Base-by-base conservation (phyloP, 768 basidiomycete genomes). In the Lactifluus subvellereus region DNA sequence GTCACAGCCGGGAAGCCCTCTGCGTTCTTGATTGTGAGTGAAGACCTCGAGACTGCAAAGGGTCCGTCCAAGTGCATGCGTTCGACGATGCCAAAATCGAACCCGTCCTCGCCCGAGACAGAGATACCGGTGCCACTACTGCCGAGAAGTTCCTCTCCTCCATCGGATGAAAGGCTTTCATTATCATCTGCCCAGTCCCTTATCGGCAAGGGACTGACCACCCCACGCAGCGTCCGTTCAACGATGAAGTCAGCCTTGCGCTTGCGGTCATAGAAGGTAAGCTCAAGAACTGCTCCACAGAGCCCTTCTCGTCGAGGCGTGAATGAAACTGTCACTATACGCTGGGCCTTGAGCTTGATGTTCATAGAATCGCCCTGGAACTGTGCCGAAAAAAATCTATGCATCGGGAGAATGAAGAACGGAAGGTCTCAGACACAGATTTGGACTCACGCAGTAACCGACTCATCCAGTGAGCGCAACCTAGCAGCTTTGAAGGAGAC, bases 31-130 rank as follows among this genome's bases (percentile, higher is more conserved):
- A 50, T 68, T 40, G 20, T 73, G 48, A 14, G 50, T 47, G 14
- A 71, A 48, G 18, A 38, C 37, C n/a, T 37, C 37, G 38, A 22
- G 6, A 48, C 58, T 9, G 37, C 52, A 27, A 67, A 61, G 2
- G 69, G 71, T 18, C 35, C 52, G 8, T 59, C 48, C 1, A 76
- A 77, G 18, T 68, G 70, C 0, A 61, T 61, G 4, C 72, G 69
- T n/a, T 81, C 78, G 5, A 86, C 69, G 38, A 85, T 73, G 2
- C 77, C 83, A 53, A 86, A 81, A 67, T 87, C 78, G 13, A 82
- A 69, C 5, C 73, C 71, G 1, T 78, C 79, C n/a, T 68, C 67
- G 4, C 37, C 45, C 9, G 50, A 57, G 57, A 68, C 67, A 4
- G 74, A 71, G 4, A 87, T 70, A 0, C 69, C 67, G 10, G 85